Percentiles rank a stretch among this genome's conserved stretches.
Conservation (phyloP, 23 red algal species). For the Gracilariopsis chorda region DNA sequence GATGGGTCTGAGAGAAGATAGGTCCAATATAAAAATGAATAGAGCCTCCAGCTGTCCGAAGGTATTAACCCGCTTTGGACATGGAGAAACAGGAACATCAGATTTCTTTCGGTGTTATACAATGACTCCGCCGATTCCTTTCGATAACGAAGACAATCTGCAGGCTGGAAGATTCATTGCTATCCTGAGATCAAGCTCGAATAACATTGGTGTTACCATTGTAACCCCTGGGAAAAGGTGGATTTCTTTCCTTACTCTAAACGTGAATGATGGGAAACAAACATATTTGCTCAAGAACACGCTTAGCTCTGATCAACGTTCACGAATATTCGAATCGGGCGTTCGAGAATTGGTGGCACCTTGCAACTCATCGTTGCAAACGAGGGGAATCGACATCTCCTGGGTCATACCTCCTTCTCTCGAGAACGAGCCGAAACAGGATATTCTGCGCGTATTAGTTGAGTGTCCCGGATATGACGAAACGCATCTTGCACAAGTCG, state of each 20-base stretch:
- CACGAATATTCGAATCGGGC: not conserved
- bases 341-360: not conserved
- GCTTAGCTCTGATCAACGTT: not conserved
- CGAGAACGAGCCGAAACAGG: not conserved
- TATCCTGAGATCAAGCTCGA: not conserved
- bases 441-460: not conserved
- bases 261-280: not conserved
- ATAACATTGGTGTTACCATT: not conserved
- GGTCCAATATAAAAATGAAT: not conserved
- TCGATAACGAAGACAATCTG: not conserved
- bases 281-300: not conserved
- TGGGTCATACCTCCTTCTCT: not conserved
- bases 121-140: not conserved
- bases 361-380: not conserved
- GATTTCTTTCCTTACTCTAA: not conserved
- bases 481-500: not conserved
- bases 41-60: not conserved
- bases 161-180: not conserved
- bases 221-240: not conserved
- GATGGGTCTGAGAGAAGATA: not conserved
- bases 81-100: slow-evolving; percentile 6
- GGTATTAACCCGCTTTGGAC: not conserved
- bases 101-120: not conserved
- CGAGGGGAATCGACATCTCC: not conserved
- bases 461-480: not conserved